phyloP scores from a whole-genome alignment of 176 grass and related monocot species.

The Phoenix roebelenii region DNA sequence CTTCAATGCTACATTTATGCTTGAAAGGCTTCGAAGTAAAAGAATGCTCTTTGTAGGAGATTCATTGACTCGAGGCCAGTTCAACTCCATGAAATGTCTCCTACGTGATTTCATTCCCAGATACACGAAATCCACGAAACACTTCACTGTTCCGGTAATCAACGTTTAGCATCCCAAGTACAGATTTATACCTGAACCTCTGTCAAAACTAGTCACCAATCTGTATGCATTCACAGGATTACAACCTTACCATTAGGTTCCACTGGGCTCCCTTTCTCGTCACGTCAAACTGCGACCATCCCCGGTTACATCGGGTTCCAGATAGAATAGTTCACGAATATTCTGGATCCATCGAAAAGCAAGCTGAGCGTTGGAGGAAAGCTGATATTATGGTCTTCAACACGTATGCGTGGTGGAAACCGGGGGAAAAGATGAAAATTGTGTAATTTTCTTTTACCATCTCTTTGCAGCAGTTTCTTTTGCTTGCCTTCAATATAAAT shows the following conservation, averaged over 20 bases:
- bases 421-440: background rate
- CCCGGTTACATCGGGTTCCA: background rate
- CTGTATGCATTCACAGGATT: background rate
- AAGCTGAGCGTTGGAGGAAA: conserved; percentile 9
- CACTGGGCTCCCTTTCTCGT: conserved; percentile 19
- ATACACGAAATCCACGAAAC: too few relatives aligned
- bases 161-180: too few relatives aligned
- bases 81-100: conserved; percentile 12
- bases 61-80: background rate
- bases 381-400: conserved; percentile 16
- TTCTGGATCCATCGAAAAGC: background rate
- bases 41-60: conserved; percentile 12
- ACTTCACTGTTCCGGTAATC: too few relatives aligned
- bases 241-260: conserved; percentile 6
- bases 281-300: conserved; percentile 18
- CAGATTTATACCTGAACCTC: too few relatives aligned
- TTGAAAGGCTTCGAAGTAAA: conserved; percentile 8
- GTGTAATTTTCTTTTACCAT: too few relatives aligned
- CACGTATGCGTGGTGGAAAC: conserved; percentile 21
- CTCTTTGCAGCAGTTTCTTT: too few relatives aligned
- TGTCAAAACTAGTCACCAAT: too few relatives aligned
- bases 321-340: conserved; percentile 1
- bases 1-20: conserved; percentile 18
- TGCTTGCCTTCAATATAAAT: too few relatives aligned
- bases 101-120: background rate